phyloP scores from a whole-genome alignment of 352 stramenopile species.

The Pythium rishiriense region DNA sequence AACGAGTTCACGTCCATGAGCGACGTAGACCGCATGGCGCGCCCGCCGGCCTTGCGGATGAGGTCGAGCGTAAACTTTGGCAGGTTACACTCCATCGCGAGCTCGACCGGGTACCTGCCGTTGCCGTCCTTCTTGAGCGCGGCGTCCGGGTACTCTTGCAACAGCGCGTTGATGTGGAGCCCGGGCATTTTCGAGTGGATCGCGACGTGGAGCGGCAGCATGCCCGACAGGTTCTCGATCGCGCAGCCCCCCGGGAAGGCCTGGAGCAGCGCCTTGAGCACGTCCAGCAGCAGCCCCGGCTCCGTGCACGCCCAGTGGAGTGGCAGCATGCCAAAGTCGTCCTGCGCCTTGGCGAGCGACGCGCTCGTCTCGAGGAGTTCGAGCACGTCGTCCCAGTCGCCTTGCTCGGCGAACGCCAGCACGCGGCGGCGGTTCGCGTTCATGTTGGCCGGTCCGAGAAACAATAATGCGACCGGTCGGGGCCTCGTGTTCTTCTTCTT shows the following conservation, averaged over 20 bases:
- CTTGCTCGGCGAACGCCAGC: conserved; percentile 59
- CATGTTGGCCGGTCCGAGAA: conserved; percentile 27
- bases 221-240: conserved; percentile 74
- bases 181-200: conserved; percentile 66
- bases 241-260: conserved; percentile 58
- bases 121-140: conserved; percentile 56
- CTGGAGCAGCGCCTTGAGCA: conserved; percentile 43
- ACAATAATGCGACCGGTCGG: too few relatives aligned
- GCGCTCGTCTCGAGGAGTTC: conserved; percentile 38
- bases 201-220: conserved; percentile 82
- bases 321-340: conserved; percentile 85
- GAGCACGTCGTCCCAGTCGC: conserved; percentile 62
- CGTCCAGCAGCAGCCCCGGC: conserved; percentile 42
- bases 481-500: background rate
- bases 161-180: conserved; percentile 56
- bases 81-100: conserved; percentile 58
- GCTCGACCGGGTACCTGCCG: conserved; percentile 59
- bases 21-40: conserved; percentile 40
- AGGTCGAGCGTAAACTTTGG: conserved; percentile 73
- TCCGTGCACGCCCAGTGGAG: conserved; percentile 86
- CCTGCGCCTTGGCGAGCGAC: conserved; percentile 58
- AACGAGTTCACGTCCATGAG: conserved; percentile 34
- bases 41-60: conserved; percentile 58
- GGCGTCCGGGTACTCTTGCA: conserved; percentile 43
- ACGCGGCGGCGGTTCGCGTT: conserved; percentile 44